phyloP scores from a whole-genome alignment of 441 rosid species.

The Populus hybrid region DNA sequence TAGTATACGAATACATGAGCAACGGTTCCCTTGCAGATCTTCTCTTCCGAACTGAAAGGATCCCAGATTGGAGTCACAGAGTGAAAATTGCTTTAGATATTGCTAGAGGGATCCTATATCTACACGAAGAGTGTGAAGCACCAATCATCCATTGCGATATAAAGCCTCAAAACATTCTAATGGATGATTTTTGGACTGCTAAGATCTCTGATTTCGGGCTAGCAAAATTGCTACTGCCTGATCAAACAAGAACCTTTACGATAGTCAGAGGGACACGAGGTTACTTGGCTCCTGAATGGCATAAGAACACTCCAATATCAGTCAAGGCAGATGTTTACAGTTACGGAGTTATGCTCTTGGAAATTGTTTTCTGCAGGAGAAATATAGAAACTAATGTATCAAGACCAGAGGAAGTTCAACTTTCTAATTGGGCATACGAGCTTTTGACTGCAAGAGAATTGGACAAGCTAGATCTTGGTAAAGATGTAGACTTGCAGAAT shows the following conservation, averaged over 20 bases:
- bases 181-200: constrained; percentile 15
- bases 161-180: constrained; percentile 34
- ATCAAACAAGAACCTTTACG: constrained; percentile 30
- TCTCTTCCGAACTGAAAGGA: constrained; percentile 5
- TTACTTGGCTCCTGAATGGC: not conserved
- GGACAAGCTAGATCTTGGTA: not conserved
- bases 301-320: not conserved
- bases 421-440: not conserved
- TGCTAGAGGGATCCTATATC: constrained; percentile 30
- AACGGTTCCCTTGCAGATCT: constrained; percentile 30
- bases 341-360: not conserved
- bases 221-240: constrained; percentile 30
- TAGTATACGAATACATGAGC: constrained; percentile 42
- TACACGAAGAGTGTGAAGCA: constrained; percentile 37
- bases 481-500: not conserved
- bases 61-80: constrained; percentile 19
- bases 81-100: constrained; percentile 21
- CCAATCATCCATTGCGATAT: constrained; percentile 38
- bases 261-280: constrained; percentile 1
- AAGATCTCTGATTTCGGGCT: constrained; percentile 35
- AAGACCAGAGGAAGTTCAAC: not conserved
- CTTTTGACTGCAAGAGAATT: not conserved
- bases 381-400: not conserved
- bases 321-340: not conserved
- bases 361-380: not conserved